A percentile compares a stretch with the other conserved stretches of the same genome.
Conservation (phyloP, 2,329 filamentous ascomycete genomes). For the Colletotrichum lini region DNA sequence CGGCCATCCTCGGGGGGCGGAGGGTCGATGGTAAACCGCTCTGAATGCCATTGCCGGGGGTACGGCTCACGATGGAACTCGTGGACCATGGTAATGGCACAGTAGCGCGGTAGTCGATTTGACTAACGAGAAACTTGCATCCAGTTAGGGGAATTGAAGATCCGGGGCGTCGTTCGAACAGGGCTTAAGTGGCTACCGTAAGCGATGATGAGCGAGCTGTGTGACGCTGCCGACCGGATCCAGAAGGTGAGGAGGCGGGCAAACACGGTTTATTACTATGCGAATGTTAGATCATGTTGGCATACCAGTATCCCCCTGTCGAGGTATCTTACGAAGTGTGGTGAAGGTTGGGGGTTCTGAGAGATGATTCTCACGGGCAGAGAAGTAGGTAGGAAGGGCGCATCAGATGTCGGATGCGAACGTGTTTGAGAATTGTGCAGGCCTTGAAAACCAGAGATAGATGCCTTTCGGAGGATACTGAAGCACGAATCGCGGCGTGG, state of each 20-base stretch:
- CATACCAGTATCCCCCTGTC: constrained; percentile 7
- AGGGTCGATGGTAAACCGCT: constrained; percentile 46
- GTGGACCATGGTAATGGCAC: constrained; percentile 55
- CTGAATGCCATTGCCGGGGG: constrained; percentile 53
- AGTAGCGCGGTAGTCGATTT: constrained; percentile 7
- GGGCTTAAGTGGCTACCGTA: constrained; percentile 12
- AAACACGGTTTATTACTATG: constrained; percentile 40
- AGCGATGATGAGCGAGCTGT: constrained; percentile 2
- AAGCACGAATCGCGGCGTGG: constrained; percentile 17
- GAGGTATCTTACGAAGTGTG: constrained; percentile 18
- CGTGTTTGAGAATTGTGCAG: constrained; percentile 8
- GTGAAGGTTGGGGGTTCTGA: constrained; percentile 5
- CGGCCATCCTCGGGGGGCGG: constrained; percentile 38
- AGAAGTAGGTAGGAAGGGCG: constrained; percentile 6
- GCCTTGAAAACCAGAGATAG: constrained; percentile 17
- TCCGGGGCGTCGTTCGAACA: constrained; percentile 11
- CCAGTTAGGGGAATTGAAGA: neutral
- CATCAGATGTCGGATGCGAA: constrained; percentile 28
- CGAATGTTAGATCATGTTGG: constrained; percentile 31
- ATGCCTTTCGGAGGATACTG: constrained; percentile 5
- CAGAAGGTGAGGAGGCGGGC: constrained; percentile 6
- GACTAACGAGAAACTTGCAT: constrained; percentile 14
- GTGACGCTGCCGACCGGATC: neutral
- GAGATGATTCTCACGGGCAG: constrained; percentile 12
- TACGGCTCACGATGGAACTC: constrained; percentile 57